Conservation (phyloP, 176 grass and related monocot genomes). For the Cenchrus fungigraminus region DNA sequence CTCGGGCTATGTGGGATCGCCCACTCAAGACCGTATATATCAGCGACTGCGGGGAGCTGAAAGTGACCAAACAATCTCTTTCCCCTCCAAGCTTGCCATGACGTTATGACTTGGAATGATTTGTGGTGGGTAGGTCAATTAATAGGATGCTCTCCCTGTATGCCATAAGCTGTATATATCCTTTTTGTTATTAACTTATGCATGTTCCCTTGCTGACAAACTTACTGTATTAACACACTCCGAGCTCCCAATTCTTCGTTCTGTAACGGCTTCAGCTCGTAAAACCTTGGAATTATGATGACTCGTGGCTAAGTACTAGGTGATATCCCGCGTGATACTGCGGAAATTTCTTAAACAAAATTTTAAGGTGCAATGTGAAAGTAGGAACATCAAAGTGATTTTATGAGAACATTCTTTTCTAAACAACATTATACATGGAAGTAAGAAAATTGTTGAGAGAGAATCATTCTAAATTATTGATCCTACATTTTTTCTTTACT, state of each 20-base stretch:
- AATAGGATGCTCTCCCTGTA: conserved; percentile 3
- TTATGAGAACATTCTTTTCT: too few species aligned
- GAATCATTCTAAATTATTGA: too few species aligned
- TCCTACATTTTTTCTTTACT: too few species aligned
- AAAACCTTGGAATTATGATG: neutral
- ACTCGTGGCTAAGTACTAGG: neutral
- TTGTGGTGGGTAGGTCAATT: conserved; percentile 4
- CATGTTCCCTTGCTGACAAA: neutral
- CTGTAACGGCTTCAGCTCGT: too few species aligned
- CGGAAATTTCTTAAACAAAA: too few species aligned
- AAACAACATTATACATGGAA: too few species aligned
- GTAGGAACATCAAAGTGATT: too few species aligned
- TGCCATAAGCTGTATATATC: conserved; percentile 14
- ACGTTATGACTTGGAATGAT: conserved; percentile 1
- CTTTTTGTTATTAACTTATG: neutral
- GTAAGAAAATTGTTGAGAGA: too few species aligned
- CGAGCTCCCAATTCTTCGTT: neutral
- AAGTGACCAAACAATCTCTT: conserved; percentile 82
- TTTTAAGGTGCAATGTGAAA: too few species aligned
- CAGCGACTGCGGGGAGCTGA: conserved; percentile 87
- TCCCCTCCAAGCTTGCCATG: conserved; percentile 83
- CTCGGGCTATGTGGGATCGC: conserved; percentile 76
- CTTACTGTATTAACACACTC: neutral
- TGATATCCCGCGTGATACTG: too few species aligned
- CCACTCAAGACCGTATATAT: conserved; percentile 90